Evolutionary conservation across 169 alveolate species (phyloP), one percentile per base, ranked within the genome.

Genomic region (Neospora caninum): DNA sequence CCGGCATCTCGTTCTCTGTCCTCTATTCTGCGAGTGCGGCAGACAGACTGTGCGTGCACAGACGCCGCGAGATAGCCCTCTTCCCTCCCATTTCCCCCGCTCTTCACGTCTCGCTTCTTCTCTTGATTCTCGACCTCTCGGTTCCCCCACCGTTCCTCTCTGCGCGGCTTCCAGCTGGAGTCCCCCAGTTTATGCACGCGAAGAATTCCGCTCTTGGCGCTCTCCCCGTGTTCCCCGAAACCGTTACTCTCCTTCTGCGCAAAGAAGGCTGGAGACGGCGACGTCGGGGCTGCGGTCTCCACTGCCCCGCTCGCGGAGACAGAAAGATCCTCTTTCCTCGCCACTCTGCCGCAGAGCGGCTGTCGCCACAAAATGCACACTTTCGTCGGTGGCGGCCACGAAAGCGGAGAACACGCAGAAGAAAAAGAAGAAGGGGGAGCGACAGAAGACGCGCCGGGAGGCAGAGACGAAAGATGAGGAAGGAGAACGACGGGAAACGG

Each of bases 351-450:
- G 58, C 4, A 13, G 7, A 29, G 31, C 31, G 73, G 73, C 73
- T 9, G 34, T 1, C 73, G 73, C 73, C 73, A 64, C 34, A 64
- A 29, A 29, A 64, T 64, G 31, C 73, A 64, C 4, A 64, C n/a
- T 29, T 64, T 64, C 73, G 73, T 64, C n/a, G 73, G 73, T 29
- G 73, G 73, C 73, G 73, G 86, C 45, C 86, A 78, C 45, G 45
- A 13, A 10, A 78, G 86, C 39, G 86, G 31, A n/a, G 86, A 78
- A n/a, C 18, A 64, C 27, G 73, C 18, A 64, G 86, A 78, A 34
- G 82, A 6, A 20, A 6, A 18, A 20, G 22, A 18, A 4, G 22
- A 18, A 6, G 82, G 39, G 82, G 82, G 18, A 69, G 82, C 34
- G 39, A 34, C 34, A 69, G 82, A 69, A 10, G 39, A 20, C 16